These are phyloP conservation scores for Microcera coccophila DNA, from an alignment of 2,329 filamentous ascomycete genomes.

Conservation along the genomic window DNA sequence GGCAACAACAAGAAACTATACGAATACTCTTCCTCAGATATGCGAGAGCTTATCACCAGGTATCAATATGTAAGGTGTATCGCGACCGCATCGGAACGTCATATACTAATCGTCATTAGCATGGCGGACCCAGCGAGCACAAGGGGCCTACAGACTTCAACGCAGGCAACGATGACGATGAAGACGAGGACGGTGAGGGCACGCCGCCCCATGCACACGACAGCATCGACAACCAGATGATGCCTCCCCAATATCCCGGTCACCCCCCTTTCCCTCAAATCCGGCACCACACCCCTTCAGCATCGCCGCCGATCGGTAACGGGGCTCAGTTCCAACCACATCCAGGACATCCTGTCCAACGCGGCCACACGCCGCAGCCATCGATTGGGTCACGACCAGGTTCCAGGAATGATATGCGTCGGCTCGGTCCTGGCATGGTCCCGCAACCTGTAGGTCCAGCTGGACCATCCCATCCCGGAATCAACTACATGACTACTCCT, in stretches of 20 bases:
- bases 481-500: conserved; percentile 80
- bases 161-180: conserved; percentile 81
- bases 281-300: conserved; percentile 76
- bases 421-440: conserved; percentile 69
- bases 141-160: conserved; percentile 93
- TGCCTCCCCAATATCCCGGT: conserved; percentile 67
- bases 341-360: conserved; percentile 41
- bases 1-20: conserved; percentile 99
- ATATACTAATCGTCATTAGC: conserved; percentile 49
- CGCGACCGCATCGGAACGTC: conserved; percentile 2
- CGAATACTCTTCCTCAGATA: conserved; percentile 92
- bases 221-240: conserved; percentile 54
- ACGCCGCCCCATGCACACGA: conserved; percentile 67
- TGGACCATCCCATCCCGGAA: conserved; percentile 57
- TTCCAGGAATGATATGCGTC: conserved; percentile 75
- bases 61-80: conserved; percentile 77
- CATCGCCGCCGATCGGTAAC: conserved; percentile 82
- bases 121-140: conserved; percentile 89
- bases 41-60: conserved; percentile 81
- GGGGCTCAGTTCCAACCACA: conserved; percentile 62
- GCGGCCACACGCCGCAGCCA: conserved; percentile 79
- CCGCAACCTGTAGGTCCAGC: conserved; percentile 59
- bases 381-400: conserved; percentile 60
- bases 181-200: conserved; percentile 66
- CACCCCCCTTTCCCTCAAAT: conserved; percentile 72